Conservation (phyloP, 1,139 yeast genomes). For the Magnusiomyces fungicola region DNA sequence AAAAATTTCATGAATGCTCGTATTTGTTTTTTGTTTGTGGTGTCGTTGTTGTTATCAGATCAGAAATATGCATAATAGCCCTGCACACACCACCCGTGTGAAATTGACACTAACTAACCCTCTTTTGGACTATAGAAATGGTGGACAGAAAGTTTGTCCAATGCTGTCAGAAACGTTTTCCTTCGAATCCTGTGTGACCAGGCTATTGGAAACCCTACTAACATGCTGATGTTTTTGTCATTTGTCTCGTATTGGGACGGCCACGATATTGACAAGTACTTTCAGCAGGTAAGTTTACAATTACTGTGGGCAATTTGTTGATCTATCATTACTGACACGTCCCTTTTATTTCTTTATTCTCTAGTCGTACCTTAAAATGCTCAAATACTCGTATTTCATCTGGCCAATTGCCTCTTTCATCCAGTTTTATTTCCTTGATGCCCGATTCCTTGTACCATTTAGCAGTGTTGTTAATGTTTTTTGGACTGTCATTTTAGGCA, state of each 20-base stretch:
- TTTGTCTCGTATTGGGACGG: conserved; percentile 35
- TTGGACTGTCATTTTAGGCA: conserved; percentile 33
- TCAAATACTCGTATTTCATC: conserved; percentile 29
- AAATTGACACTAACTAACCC: not conserved
- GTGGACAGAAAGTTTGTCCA: conserved; percentile 32
- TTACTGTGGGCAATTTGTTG: too few relatives aligned
- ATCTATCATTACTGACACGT: not conserved
- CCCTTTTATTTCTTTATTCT: conserved; percentile 7
- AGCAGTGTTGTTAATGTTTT: conserved; percentile 30
- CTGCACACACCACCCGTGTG: too few relatives aligned
- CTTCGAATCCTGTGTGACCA: conserved; percentile 31
- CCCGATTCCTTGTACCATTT: conserved; percentile 30
- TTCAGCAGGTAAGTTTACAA: conserved; percentile 22
- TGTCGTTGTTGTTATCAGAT: too few relatives aligned
- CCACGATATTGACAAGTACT: conserved; percentile 28
- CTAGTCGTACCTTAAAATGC: conserved; percentile 19
- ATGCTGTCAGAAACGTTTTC: conserved; percentile 19
- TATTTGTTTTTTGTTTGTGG: too few relatives aligned
- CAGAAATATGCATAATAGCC: too few relatives aligned
- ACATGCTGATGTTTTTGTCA: conserved; percentile 28
- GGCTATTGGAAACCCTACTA: conserved; percentile 31
- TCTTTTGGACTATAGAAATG: conserved; percentile 22
- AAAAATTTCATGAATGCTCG: too few relatives aligned
- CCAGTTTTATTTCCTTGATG: conserved; percentile 29
- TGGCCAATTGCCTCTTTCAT: conserved; percentile 35